These are phyloP conservation scores for Dichomitus squalens DNA, from an alignment of 1,284 basidiomycete genomes.

Conservation along the genomic window DNA sequence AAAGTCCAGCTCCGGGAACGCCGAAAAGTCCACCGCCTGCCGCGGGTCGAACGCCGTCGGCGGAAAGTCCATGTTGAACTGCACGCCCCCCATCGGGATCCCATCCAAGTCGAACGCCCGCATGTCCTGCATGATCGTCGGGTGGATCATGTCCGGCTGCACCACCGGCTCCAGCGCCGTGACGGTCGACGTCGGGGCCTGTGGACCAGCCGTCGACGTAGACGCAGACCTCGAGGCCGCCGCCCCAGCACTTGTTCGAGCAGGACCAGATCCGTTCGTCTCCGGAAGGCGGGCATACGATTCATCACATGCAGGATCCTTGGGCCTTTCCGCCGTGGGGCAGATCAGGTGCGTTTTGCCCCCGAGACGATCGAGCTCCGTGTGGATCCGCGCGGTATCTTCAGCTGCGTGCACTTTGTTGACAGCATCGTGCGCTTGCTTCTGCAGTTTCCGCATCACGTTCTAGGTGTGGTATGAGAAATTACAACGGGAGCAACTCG, in stretches of 20 bases:
- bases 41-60: constrained; percentile 24
- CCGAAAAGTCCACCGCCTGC: constrained; percentile 19
- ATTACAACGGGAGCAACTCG: not conserved
- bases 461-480: constrained; percentile 38
- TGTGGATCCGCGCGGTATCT: constrained; percentile 34
- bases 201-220: not conserved
- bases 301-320: too few relatives aligned
- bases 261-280: too few relatives aligned
- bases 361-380: constrained; percentile 63
- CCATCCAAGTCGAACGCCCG: constrained; percentile 36
- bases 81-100: constrained; percentile 1
- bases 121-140: constrained; percentile 47
- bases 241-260: too few relatives aligned
- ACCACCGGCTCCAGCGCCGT: constrained; percentile 13
- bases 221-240: not conserved
- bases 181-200: not conserved
- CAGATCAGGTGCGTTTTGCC: constrained; percentile 53
- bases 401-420: constrained; percentile 37
- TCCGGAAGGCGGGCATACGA: too few relatives aligned
- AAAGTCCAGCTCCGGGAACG: constrained; percentile 23
- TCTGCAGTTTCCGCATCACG: constrained; percentile 50
- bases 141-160: constrained; percentile 37
- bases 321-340: constrained; percentile 1
- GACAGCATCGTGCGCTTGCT: constrained; percentile 53
- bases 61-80: constrained; percentile 29